Conservation (phyloP, 2,329 filamentous ascomycete species). For the Dactylellina sp. region DNA sequence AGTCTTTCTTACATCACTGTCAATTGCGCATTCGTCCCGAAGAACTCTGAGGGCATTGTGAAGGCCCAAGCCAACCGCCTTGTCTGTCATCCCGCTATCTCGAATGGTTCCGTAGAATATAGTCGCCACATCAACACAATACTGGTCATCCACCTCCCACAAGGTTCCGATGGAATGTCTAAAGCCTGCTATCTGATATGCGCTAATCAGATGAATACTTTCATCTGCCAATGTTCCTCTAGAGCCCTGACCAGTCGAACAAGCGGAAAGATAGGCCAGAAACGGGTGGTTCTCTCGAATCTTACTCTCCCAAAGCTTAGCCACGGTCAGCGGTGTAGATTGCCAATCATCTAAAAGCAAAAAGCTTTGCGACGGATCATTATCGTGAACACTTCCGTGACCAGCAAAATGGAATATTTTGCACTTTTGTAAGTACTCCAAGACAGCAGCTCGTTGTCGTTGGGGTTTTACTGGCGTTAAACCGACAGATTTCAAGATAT, state of each 20-base stretch:
- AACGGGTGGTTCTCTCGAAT: slow-evolving; percentile 26
- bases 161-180: slow-evolving; percentile 62
- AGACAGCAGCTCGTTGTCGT: slow-evolving; percentile 58
- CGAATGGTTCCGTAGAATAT: slow-evolving; percentile 27
- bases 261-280: slow-evolving; percentile 29
- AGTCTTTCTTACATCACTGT: background rate
- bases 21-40: background rate
- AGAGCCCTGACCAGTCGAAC: slow-evolving; percentile 19
- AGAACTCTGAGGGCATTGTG: slow-evolving; percentile 8
- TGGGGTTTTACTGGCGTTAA: background rate
- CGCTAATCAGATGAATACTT: slow-evolving; percentile 15
- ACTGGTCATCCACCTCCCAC: slow-evolving; percentile 62
- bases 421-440: slow-evolving; percentile 59
- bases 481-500: slow-evolving; percentile 1
- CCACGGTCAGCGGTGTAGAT: slow-evolving; percentile 11
- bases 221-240: slow-evolving; percentile 16
- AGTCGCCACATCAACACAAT: slow-evolving; percentile 57
- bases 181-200: slow-evolving; percentile 26
- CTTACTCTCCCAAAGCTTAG: slow-evolving; percentile 3
- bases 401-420: slow-evolving; percentile 66
- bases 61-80: slow-evolving; percentile 5
- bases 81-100: slow-evolving; percentile 10
- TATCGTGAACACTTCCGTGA: slow-evolving; percentile 61
- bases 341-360: slow-evolving; percentile 59
- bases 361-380: slow-evolving; percentile 62